A percentile compares a stretch with the other conserved stretches of the same genome.
phyloP scores from a whole-genome alignment of 345 rosid genomes.

The Raphanus sativus region DNA sequence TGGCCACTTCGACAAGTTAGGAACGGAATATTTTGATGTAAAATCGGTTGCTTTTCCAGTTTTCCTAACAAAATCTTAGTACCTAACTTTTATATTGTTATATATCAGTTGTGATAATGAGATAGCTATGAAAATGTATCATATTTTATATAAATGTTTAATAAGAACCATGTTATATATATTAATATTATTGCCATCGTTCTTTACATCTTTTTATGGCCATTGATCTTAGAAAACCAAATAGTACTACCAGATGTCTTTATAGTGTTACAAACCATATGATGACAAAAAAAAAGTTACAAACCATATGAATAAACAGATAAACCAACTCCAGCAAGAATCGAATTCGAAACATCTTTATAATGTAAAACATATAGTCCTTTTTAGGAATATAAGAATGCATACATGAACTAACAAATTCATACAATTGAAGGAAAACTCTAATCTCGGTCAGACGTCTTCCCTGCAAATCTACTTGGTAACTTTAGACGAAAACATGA shows the following conservation, averaged over 20 bases:
- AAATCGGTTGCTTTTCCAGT: conserved; percentile 23
- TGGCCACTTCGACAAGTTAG: conserved; percentile 22
- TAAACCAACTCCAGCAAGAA: not conserved
- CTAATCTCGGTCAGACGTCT: not conserved
- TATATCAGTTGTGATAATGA: not conserved
- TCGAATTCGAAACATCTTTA: not conserved
- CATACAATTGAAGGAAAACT: not conserved
- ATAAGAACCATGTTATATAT: not conserved
- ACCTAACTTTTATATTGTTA: conserved; percentile 20
- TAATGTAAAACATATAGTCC: not conserved
- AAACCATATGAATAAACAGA: not conserved
- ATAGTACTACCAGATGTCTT: not conserved
- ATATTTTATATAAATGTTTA: not conserved
- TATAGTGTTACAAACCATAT: not conserved
- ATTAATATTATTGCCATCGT: conserved; percentile 1
- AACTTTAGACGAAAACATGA: not conserved
- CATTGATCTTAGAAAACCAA: not conserved
- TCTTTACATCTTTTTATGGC: not conserved
- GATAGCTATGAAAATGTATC: conserved; percentile 5
- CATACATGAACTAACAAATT: not conserved
- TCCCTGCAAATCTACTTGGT: not conserved
- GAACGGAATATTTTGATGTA: conserved; percentile 7
- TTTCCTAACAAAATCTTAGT: conserved; percentile 14
- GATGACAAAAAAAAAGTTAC: too few relatives aligned
- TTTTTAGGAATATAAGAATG: not conserved